Evolutionary conservation across 345 rosid genomes (phyloP).

Genomic region (Ceriops zippeliana): DNA sequence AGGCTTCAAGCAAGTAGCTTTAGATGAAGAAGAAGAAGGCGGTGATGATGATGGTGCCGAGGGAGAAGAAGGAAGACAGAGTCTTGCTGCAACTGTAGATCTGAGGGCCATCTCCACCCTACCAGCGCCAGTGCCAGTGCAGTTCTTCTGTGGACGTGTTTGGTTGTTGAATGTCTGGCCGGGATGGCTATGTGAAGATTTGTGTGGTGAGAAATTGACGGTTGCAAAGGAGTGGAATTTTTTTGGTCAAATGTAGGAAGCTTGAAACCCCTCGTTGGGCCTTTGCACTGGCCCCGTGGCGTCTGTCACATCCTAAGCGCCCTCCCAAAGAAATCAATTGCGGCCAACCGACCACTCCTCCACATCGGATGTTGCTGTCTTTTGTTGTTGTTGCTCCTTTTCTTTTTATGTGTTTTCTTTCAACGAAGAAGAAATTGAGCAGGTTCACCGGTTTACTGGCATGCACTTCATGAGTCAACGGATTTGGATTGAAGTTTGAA

Average conservation of each 20-base stretch:
- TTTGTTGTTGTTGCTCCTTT: too few species aligned
- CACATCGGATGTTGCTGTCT: too few species aligned
- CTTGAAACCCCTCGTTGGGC: too few species aligned
- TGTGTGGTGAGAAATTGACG: conserved; percentile 13
- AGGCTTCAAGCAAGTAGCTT: conserved; percentile 28
- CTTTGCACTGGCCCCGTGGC: too few species aligned
- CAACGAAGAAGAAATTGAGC: too few species aligned
- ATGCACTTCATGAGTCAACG: too few species aligned
- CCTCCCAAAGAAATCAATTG: neutral
- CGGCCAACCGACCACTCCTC: neutral
- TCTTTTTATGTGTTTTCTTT: too few species aligned
- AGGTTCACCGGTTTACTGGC: too few species aligned
- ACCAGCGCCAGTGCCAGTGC: too few species aligned
- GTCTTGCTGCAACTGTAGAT: conserved; percentile 44
- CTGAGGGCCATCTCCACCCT: conserved; percentile 55
- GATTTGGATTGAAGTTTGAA: too few species aligned
- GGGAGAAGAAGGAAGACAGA: conserved; percentile 30
- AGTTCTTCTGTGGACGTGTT: too few species aligned
- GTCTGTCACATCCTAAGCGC: too few species aligned
- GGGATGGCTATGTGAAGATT: neutral
- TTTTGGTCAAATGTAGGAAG: conserved; percentile 1
- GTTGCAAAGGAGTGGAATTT: neutral
- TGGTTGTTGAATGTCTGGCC: neutral
- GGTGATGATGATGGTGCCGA: conserved; percentile 7
- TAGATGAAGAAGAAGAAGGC: conserved; percentile 16